Evolutionary conservation across 2,329 filamentous ascomycete species (phyloP).

Genomic region (Conoideocrella luteorostrata): DNA sequence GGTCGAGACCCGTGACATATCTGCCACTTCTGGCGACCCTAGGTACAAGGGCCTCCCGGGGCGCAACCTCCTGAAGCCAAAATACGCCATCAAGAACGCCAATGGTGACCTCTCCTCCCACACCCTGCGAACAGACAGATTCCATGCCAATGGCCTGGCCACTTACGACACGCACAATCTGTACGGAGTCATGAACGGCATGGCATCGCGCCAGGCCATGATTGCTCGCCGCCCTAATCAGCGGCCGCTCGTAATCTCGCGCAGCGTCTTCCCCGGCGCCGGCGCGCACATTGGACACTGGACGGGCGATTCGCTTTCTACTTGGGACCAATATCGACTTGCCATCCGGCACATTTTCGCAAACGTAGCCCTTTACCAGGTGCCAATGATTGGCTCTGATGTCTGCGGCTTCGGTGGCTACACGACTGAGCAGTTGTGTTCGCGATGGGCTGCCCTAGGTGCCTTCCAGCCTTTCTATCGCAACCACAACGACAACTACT

Average conservation of each 20-base stretch:
- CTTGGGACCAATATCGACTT: conserved; percentile 52
- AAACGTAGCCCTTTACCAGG: conserved; percentile 59
- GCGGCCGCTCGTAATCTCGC: conserved; percentile 67
- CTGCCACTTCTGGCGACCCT: no score
- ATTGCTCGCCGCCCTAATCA: conserved; percentile 53
- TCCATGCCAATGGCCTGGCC: conserved; percentile 59
- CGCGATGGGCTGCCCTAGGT: conserved; percentile 59
- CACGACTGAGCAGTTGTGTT: conserved; percentile 54
- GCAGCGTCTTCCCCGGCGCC: conserved; percentile 68
- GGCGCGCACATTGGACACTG: conserved; percentile 58
- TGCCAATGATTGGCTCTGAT: conserved; percentile 65
- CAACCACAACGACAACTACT: conserved; percentile 51
- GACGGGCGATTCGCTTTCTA: conserved; percentile 40
- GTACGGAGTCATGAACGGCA: conserved; percentile 71
- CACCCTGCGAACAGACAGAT: conserved; percentile 60
- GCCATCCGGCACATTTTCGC: conserved; percentile 53
- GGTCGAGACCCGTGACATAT: no score
- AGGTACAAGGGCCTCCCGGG: conserved; percentile 13
- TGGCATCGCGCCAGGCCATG: conserved; percentile 60
- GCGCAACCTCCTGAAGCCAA: conserved; percentile 15
- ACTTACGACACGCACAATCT: conserved; percentile 75
- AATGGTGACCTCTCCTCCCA: conserved; percentile 45
- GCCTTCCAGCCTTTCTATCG: conserved; percentile 64
- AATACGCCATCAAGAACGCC: conserved; percentile 15
- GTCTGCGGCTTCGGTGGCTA: conserved; percentile 70